Evolutionary conservation across 257 asterid species (phyloP).

Genomic region (Solanum bulbocastanum): DNA sequence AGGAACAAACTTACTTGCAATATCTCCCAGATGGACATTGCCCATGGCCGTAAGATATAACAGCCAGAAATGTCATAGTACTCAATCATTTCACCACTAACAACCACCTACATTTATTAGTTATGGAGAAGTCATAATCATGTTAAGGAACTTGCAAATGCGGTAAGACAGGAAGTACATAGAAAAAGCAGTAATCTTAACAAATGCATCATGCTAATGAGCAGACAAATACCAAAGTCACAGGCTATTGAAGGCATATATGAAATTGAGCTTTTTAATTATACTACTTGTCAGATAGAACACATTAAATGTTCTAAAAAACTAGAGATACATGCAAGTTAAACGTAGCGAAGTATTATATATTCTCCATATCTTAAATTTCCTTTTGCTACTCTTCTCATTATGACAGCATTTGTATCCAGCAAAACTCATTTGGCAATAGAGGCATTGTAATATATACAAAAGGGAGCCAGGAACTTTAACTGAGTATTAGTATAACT

Average conservation of each 20-base stretch:
- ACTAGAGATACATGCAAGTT: neutral
- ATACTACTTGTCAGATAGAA: neutral
- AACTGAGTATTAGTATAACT: neutral
- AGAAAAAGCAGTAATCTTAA: neutral
- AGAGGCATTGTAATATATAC: neutral
- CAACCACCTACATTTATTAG: constrained; percentile 58
- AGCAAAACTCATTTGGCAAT: neutral
- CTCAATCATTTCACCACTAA: constrained; percentile 82
- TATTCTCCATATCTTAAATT: neutral
- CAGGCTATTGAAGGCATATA: neutral
- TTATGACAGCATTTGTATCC: neutral
- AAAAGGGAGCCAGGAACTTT: neutral
- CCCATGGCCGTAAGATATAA: constrained; percentile 96
- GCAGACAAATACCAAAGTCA: neutral
- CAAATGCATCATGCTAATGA: neutral
- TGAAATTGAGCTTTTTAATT: neutral
- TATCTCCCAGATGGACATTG: constrained; percentile 93
- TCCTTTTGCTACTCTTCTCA: neutral
- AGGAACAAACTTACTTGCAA: constrained; percentile 59
- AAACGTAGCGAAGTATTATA: neutral
- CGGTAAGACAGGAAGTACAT: neutral
- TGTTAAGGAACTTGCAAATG: neutral
- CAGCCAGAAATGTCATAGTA: constrained; percentile 99
- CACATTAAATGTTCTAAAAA: neutral
- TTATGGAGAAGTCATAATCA: neutral